phyloP scores from a whole-genome alignment of 2,329 filamentous ascomycete genomes.

The Aurifilum marmelostoma region DNA sequence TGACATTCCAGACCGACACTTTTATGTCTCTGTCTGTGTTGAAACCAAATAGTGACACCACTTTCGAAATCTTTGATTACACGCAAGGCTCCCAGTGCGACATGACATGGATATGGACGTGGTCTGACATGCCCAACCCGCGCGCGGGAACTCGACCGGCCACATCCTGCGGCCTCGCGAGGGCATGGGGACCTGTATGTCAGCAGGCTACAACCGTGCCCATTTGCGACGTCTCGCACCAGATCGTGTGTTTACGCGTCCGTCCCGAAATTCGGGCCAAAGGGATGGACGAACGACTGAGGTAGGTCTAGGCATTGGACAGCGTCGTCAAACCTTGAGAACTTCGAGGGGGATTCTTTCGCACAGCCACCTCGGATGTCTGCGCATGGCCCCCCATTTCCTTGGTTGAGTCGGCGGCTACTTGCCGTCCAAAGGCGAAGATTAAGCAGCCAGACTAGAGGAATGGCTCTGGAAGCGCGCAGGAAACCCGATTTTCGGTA shows the following conservation, averaged over 20 bases:
- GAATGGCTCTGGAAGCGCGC: not conserved
- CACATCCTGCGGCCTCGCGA: not conserved
- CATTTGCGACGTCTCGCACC: not conserved
- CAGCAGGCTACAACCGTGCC: not conserved
- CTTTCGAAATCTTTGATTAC: not conserved
- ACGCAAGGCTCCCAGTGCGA: not conserved
- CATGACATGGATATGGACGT: not conserved
- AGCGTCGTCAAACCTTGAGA: not conserved
- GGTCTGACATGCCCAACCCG: not conserved
- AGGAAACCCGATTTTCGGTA: not conserved
- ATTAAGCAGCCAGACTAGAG: not conserved
- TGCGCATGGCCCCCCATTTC: not conserved
- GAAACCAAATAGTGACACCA: not conserved
- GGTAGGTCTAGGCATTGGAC: not conserved
- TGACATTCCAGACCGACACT: not conserved
- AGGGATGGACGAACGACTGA: not conserved
- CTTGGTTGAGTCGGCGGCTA: not conserved
- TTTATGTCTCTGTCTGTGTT: not conserved
- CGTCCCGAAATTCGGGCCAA: constrained; percentile 1
- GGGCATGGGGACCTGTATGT: not conserved
- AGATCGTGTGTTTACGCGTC: constrained; percentile 8
- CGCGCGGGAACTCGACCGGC: not conserved
- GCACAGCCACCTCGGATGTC: not conserved
- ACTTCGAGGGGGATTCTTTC: not conserved
- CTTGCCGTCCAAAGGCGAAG: not conserved